A percentile compares a stretch with the other conserved stretches of the same genome.
These are phyloP conservation scores for Alnus glutinosa DNA, from an alignment of 306 rosid species.

Conservation along the genomic window DNA sequence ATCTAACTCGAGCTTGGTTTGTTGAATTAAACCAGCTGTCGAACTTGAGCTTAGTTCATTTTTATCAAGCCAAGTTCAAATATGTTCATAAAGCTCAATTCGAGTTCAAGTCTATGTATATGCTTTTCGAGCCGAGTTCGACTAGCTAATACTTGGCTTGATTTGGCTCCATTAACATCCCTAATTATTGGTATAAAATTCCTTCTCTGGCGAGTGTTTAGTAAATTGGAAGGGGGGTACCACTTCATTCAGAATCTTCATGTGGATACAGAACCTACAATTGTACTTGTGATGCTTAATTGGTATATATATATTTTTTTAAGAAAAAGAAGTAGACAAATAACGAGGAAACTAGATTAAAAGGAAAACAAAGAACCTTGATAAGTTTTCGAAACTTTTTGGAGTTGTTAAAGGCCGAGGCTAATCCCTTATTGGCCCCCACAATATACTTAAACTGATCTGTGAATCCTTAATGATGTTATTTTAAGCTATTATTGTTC, in stretches of 20 bases:
- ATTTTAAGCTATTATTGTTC: conserved; percentile 2
- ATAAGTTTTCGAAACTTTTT: conserved; percentile 17
- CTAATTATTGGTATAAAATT: background rate
- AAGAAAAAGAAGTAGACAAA: background rate
- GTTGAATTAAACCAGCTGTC: too few species aligned
- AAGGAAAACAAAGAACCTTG: background rate
- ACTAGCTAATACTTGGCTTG: too few species aligned
- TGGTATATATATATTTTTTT: background rate
- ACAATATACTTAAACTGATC: conserved; percentile 28
- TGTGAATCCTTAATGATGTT: conserved; percentile 37
- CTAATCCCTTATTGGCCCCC: conserved; percentile 28
- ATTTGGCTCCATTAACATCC: too few species aligned
- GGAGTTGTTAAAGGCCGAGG: conserved; percentile 20
- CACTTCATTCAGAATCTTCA: conserved; percentile 3
- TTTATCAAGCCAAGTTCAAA: too few species aligned
- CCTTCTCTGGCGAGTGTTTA: background rate
- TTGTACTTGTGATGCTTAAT: conserved; percentile 17
- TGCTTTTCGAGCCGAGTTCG: too few species aligned
- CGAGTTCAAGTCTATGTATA: too few species aligned
- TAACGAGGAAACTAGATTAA: conserved; percentile 17
- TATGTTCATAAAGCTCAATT: too few species aligned
- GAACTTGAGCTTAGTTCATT: too few species aligned
- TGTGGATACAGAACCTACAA: background rate
- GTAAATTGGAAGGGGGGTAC: conserved; percentile 1
- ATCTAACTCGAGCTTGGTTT: too few species aligned